phyloP scores from a whole-genome alignment of 257 asterid genomes.

The Cordia subcordata region DNA sequence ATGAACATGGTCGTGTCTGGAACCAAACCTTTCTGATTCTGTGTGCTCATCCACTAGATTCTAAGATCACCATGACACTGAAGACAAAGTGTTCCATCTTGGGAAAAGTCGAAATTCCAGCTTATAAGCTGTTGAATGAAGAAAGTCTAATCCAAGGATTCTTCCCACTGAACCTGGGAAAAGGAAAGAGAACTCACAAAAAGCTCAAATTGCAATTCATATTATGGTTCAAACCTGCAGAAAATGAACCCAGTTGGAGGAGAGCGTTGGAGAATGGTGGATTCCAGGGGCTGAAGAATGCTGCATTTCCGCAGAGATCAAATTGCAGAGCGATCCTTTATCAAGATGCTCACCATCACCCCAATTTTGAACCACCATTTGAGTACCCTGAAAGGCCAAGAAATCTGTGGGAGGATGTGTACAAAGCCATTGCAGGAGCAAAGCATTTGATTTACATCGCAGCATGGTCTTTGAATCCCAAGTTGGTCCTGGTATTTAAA shows the following conservation, averaged over 20 bases:
- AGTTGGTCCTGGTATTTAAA: slow-evolving; percentile 50
- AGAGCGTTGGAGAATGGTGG: slow-evolving; percentile 41
- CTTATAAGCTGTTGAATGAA: slow-evolving; percentile 41
- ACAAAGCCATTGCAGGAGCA: slow-evolving; percentile 72
- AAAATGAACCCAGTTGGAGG: slow-evolving; percentile 52
- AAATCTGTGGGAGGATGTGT: slow-evolving; percentile 77
- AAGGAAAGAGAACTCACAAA: slow-evolving; percentile 40
- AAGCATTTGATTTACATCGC: slow-evolving; percentile 77
- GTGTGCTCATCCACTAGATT: slow-evolving; percentile 66
- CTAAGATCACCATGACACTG: slow-evolving; percentile 58
- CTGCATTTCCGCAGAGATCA: slow-evolving; percentile 62
- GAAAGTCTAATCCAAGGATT: slow-evolving; percentile 57
- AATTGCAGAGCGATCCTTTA: slow-evolving; percentile 58
- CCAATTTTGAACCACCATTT: slow-evolving; percentile 51
- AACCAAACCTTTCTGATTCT: slow-evolving; percentile 79
- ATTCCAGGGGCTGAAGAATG: slow-evolving; percentile 58
- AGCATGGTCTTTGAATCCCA: slow-evolving; percentile 87
- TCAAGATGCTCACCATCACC: slow-evolving; percentile 78
- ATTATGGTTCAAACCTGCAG: slow-evolving; percentile 80
- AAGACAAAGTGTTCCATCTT: slow-evolving; percentile 44
- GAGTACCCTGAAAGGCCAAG: slow-evolving; percentile 36
- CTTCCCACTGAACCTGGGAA: slow-evolving; percentile 50
- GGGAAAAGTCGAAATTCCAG: slow-evolving; percentile 53
- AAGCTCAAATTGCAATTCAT: slow-evolving; percentile 52
- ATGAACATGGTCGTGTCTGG: slow-evolving; percentile 55